Percentiles rank a stretch among this genome's conserved stretches.
Evolutionary conservation across 192 early-diverging fungal genomes (phyloP).

Genomic region (Chytriomyces sp.): DNA sequence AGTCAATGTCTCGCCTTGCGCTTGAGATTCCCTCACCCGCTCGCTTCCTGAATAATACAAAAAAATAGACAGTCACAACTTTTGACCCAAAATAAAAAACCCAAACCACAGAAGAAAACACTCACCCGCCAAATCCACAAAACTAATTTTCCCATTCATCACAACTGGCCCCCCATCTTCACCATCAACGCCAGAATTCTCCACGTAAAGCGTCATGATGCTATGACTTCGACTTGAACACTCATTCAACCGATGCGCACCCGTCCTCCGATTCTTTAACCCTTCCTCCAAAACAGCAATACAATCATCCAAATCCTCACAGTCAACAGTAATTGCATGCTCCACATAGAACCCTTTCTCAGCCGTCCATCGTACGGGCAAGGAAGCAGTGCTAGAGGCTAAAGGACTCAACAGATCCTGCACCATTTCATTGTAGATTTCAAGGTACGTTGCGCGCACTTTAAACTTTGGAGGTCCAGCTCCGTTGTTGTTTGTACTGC

Average conservation of each 20-base stretch:
- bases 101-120: background rate
- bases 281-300: slow-evolving; percentile 64
- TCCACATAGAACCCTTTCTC: slow-evolving; percentile 62
- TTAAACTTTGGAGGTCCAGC: background rate
- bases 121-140: slow-evolving; percentile 65
- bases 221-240: slow-evolving; percentile 58
- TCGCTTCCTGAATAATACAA: slow-evolving; percentile 51
- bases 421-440: slow-evolving; percentile 65
- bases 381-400: slow-evolving; percentile 20
- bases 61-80: background rate
- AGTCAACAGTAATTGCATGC: slow-evolving; percentile 59
- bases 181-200: slow-evolving; percentile 33
- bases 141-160: slow-evolving; percentile 57
- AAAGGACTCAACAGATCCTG: slow-evolving; percentile 56
- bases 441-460: slow-evolving; percentile 55
- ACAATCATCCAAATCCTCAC: slow-evolving; percentile 54
- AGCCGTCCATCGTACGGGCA: slow-evolving; percentile 54
- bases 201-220: slow-evolving; percentile 60
- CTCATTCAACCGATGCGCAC: slow-evolving; percentile 62
- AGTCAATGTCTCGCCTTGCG: slow-evolving; percentile 53
- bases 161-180: slow-evolving; percentile 21
- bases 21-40: slow-evolving; percentile 56
- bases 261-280: slow-evolving; percentile 60
- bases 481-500: background rate
- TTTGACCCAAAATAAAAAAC: background rate